phyloP scores from a whole-genome alignment of 257 asterid species.

The Nicotiana attenuata region DNA sequence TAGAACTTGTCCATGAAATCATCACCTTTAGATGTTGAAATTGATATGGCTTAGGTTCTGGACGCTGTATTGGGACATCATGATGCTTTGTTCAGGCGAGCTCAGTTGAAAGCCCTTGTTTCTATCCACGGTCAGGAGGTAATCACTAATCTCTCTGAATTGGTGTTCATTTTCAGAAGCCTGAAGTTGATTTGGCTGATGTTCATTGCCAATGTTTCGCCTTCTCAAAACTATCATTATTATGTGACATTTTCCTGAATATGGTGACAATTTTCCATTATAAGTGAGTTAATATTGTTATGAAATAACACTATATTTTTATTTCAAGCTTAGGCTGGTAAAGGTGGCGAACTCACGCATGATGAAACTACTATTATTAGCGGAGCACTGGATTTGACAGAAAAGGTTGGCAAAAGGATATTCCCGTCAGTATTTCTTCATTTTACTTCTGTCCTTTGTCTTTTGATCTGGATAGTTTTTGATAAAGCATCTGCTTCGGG shows the following conservation, averaged over 20 bases:
- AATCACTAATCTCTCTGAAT: constrained; percentile 19
- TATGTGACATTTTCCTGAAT: background rate
- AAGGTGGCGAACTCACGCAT: constrained; percentile 94
- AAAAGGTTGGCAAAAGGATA: constrained; percentile 43
- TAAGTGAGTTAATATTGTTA: constrained; percentile 15
- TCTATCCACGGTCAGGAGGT: constrained; percentile 94
- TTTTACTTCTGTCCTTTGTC: background rate
- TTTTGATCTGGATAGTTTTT: background rate
- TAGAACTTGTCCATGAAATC: background rate
- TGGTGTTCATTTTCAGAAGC: background rate
- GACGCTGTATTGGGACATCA: constrained; percentile 84
- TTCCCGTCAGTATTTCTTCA: background rate
- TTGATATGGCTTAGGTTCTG: constrained; percentile 41
- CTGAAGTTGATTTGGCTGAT: background rate
- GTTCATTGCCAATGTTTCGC: background rate
- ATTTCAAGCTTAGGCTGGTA: constrained; percentile 62
- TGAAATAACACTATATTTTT: background rate
- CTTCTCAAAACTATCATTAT: background rate
- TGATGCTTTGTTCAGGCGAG: constrained; percentile 80
- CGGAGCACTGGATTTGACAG: constrained; percentile 97
- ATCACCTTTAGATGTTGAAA: background rate
- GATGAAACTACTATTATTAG: constrained; percentile 91
- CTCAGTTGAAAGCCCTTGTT: constrained; percentile 95
- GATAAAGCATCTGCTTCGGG: background rate
- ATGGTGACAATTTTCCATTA: background rate